A percentile compares a stretch with the other conserved stretches of the same genome.
Conservation (phyloP, 2,329 filamentous ascomycete species). For the Fusarium algeriense region DNA sequence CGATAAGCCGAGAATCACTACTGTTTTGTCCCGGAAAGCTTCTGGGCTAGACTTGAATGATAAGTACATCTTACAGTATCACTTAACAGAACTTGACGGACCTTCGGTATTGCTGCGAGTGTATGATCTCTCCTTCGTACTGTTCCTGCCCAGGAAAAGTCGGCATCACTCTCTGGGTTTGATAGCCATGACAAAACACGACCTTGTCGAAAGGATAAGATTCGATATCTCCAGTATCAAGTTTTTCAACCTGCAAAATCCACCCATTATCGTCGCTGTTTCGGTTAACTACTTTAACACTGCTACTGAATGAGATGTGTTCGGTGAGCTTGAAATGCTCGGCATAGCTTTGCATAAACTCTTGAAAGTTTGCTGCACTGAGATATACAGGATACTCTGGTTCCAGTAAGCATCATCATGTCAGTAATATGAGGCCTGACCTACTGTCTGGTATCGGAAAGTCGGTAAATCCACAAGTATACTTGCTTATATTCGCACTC, state of each 20-base stretch:
- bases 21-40: not conserved
- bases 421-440: rapidly evolving
- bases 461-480: conserved; percentile 29
- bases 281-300: not conserved
- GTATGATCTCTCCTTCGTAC: conserved; percentile 10
- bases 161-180: conserved; percentile 21
- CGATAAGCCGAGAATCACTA: conserved; percentile 16
- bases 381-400: conserved; percentile 21
- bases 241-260: conserved; percentile 6
- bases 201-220: conserved; percentile 18
- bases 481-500: conserved; percentile 28
- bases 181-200: conserved; percentile 29
- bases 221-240: not conserved
- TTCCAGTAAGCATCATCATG: rapidly evolving
- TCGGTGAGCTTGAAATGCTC: conserved; percentile 5
- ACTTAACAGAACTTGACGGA: rapidly evolving
- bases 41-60: not conserved
- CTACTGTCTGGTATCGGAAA: conserved; percentile 30
- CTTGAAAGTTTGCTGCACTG: conserved; percentile 16
- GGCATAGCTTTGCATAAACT: conserved; percentile 27
- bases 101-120: conserved; percentile 30
- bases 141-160: conserved; percentile 6
- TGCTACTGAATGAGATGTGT: conserved; percentile 16
- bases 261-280: conserved; percentile 10
- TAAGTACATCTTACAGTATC: rapidly evolving